Percentiles rank a stretch among this genome's conserved stretches.
These are phyloP conservation scores for Dothiorella sarmentorum DNA, from an alignment of 2,329 filamentous ascomycete genomes.

Conservation along the genomic window DNA sequence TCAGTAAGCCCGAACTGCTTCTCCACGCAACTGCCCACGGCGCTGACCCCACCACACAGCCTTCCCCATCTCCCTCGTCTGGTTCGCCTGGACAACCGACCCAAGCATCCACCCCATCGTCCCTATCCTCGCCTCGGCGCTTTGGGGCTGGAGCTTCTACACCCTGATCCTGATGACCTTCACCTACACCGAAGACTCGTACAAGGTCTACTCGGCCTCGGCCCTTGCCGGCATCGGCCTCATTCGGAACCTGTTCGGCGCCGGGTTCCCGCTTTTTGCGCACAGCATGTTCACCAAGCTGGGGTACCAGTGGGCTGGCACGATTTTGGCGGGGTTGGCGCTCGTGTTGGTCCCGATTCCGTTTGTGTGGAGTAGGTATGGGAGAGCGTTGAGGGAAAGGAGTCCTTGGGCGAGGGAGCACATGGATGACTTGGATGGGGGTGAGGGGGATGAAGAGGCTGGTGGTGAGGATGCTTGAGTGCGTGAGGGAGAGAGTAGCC, in stretches of 20 bases:
- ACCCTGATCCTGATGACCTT: conserved; percentile 50
- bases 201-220: conserved; percentile 43
- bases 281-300: conserved; percentile 29
- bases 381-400: conserved; percentile 32
- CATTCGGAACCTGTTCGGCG: conserved; percentile 37
- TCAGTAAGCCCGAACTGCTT: conserved; percentile 29
- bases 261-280: conserved; percentile 33
- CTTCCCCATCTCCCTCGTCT: conserved; percentile 26
- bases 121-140: conserved; percentile 47
- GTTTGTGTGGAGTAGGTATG: conserved; percentile 33
- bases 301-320: conserved; percentile 32
- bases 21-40: conserved; percentile 11
- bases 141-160: conserved; percentile 52
- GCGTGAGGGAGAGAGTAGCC: too few species aligned
- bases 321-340: conserved; percentile 30
- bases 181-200: conserved; percentile 49
- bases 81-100: conserved; percentile 20
- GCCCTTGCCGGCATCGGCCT: conserved; percentile 42
- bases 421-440: conserved; percentile 26
- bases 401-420: conserved; percentile 41
- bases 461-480: background rate
- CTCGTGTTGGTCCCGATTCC: conserved; percentile 32
- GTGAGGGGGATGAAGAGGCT: background rate
- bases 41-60: conserved; percentile 21
- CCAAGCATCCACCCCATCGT: conserved; percentile 36